Evolutionary conservation across 2,329 filamentous ascomycete genomes (phyloP).

Genomic region (Aureobasidium sp.): DNA sequence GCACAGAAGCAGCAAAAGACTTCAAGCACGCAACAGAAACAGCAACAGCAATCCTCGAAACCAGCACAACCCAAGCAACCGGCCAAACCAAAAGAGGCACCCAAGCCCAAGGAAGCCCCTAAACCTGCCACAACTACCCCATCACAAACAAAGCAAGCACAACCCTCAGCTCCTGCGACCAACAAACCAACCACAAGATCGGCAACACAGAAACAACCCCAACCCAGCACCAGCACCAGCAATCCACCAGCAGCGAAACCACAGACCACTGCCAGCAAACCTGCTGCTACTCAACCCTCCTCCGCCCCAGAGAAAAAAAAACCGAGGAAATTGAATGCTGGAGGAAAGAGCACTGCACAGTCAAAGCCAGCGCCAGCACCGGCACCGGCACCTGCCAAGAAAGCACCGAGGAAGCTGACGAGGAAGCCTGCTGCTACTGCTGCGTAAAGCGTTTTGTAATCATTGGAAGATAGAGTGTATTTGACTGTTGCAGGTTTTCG

Average conservation of each 20-base stretch:
- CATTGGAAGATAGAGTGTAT: too few relatives aligned
- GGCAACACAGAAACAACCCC: background rate
- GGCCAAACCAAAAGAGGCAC: background rate
- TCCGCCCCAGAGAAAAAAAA: slow-evolving; percentile 17
- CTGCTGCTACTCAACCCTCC: slow-evolving; percentile 2
- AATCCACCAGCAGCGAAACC: slow-evolving; percentile 9
- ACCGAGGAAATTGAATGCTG: slow-evolving; percentile 21
- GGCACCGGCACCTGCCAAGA: slow-evolving; percentile 10
- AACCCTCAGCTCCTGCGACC: background rate
- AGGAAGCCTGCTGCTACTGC: slow-evolving; percentile 16
- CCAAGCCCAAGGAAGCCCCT: background rate
- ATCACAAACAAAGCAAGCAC: slow-evolving; percentile 7
- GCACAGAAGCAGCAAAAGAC: slow-evolving; percentile 11
- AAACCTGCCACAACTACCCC: background rate
- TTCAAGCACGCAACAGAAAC: background rate
- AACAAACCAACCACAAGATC: background rate
- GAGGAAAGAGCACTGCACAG: slow-evolving; percentile 3
- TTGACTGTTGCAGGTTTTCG: too few relatives aligned
- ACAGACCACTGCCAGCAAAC: slow-evolving; percentile 9
- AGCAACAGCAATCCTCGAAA: background rate
- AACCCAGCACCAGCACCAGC: background rate
- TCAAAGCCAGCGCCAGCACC: background rate
- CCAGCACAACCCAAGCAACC: too few relatives aligned
- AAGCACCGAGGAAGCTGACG: slow-evolving; percentile 20
- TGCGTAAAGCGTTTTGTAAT: too few relatives aligned